Evolutionary conservation across 805 yeast species (phyloP).

Genomic region (Trichomonascus vanleenenianus): DNA sequence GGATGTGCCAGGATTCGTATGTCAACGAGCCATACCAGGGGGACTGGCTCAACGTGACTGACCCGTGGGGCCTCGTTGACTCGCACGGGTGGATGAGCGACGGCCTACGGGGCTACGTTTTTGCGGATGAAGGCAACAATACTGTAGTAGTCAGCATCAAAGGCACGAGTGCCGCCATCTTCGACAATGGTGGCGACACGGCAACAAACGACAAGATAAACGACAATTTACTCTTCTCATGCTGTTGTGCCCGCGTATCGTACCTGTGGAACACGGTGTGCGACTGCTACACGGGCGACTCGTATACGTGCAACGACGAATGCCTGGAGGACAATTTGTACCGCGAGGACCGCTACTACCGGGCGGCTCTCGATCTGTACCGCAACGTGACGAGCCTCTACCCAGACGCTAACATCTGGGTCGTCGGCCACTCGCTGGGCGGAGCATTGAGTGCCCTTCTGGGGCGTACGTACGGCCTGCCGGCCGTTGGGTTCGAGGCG

Average conservation of each 20-base stretch:
- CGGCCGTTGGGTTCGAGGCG: constrained; percentile 85
- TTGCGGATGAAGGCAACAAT: constrained; percentile 49
- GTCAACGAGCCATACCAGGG: constrained; percentile 68
- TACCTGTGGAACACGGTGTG: constrained; percentile 93
- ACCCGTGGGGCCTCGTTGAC: constrained; percentile 48
- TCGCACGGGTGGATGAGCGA: constrained; percentile 81
- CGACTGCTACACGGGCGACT: constrained; percentile 70
- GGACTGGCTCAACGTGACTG: constrained; percentile 78
- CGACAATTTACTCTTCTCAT: constrained; percentile 83
- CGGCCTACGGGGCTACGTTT: constrained; percentile 88
- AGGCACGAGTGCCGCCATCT: constrained; percentile 83
- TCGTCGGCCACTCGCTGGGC: constrained; percentile 92
- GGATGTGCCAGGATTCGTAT: constrained; percentile 87
- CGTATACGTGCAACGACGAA: constrained; percentile 81
- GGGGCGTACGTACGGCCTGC: constrained; percentile 85
- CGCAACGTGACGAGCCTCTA: constrained; percentile 59
- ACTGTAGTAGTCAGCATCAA: constrained; percentile 73
- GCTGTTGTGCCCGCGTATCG: constrained; percentile 92
- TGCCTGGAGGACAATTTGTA: constrained; percentile 74
- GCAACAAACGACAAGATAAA: constrained; percentile 73
- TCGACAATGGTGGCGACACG: constrained; percentile 53
- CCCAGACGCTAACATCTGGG: constrained; percentile 69
- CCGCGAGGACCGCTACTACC: constrained; percentile 73
- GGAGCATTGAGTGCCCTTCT: constrained; percentile 76
- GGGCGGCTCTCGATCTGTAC: constrained; percentile 70